Evolutionary conservation across 495 filamentous ascomycete species (phyloP).

Genomic region (Daldinia decipiens): DNA sequence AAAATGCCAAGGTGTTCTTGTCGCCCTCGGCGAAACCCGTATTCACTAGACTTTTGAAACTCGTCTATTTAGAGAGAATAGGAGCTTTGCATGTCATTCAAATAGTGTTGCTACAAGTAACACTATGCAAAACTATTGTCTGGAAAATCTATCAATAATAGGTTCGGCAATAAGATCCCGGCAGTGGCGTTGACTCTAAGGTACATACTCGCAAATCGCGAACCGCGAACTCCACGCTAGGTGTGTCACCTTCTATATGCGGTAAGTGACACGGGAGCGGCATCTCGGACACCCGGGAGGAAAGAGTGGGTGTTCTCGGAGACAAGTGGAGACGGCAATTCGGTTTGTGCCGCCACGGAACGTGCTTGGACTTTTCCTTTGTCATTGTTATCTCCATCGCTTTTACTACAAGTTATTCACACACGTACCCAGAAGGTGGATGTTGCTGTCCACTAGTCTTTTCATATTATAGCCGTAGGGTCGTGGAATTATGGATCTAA

Average conservation of each 20-base stretch:
- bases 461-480: too few relatives aligned
- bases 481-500: too few relatives aligned
- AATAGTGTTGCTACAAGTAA: background rate
- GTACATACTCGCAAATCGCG: background rate
- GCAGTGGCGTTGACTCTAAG: background rate
- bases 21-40: constrained; percentile 34
- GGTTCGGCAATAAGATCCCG: background rate
- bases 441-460: too few relatives aligned
- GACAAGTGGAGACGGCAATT: background rate
- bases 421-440: too few relatives aligned
- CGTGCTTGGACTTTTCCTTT: background rate
- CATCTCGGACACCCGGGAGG: constrained; percentile 1
- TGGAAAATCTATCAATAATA: background rate
- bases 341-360: background rate
- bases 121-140: background rate
- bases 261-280: constrained; percentile 7
- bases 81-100: background rate
- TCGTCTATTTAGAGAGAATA: background rate
- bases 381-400: too few relatives aligned
- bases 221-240: background rate
- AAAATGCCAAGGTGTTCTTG: constrained; percentile 13
- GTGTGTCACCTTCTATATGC: constrained; percentile 4
- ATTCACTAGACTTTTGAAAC: background rate
- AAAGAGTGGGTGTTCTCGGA: background rate
- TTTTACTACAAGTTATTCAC: background rate